A percentile compares a stretch with the other conserved stretches of the same genome.
These are phyloP conservation scores for Pyrenochaeta sp. DNA, from an alignment of 2,329 filamentous ascomycete genomes.

Conservation along the genomic window DNA sequence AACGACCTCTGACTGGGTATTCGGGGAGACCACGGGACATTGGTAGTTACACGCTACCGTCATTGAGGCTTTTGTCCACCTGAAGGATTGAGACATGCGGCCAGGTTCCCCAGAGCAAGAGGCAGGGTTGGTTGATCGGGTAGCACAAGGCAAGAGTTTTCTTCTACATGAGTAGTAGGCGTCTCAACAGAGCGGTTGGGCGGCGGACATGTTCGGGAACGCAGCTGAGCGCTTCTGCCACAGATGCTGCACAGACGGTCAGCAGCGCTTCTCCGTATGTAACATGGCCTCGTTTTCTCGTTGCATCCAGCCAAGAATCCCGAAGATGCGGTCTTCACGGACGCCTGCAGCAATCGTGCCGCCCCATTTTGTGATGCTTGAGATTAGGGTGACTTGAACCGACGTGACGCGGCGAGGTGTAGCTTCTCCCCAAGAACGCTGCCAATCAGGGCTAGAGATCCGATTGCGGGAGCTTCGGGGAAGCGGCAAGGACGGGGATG, in stretches of 20 bases:
- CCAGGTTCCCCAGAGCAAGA: slow-evolving; percentile 29
- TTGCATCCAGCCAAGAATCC: slow-evolving; percentile 40
- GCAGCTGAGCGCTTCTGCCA: slow-evolving; percentile 28
- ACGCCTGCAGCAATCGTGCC: slow-evolving; percentile 32
- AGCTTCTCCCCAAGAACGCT: slow-evolving; percentile 10
- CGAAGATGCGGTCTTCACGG: slow-evolving; percentile 39
- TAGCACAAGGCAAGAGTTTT: slow-evolving; percentile 43
- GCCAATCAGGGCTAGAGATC: slow-evolving; percentile 17
- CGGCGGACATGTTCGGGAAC: slow-evolving; percentile 48
- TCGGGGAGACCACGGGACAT: slow-evolving; percentile 37
- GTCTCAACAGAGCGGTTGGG: slow-evolving; percentile 36
- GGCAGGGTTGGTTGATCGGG: slow-evolving; percentile 35
- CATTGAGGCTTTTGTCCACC: slow-evolving; percentile 37
- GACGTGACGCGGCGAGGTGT: slow-evolving; percentile 29
- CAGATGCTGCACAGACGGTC: slow-evolving; percentile 19
- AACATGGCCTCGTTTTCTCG: slow-evolving; percentile 48
- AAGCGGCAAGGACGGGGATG: slow-evolving; percentile 36
- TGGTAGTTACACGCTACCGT: slow-evolving; percentile 45
- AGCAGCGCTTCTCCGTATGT: slow-evolving; percentile 41
- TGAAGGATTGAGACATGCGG: slow-evolving; percentile 49
- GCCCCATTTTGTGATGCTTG: slow-evolving; percentile 23
- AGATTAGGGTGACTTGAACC: slow-evolving; percentile 25
- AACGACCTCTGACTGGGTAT: slow-evolving; percentile 44
- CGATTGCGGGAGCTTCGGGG: slow-evolving; percentile 31
- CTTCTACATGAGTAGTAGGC: slow-evolving; percentile 35